Evolutionary conservation across 352 stramenopile genomes (phyloP), one percentile per base, ranked within the genome.

Genomic region (Phytophthora colocasiae): DNA sequence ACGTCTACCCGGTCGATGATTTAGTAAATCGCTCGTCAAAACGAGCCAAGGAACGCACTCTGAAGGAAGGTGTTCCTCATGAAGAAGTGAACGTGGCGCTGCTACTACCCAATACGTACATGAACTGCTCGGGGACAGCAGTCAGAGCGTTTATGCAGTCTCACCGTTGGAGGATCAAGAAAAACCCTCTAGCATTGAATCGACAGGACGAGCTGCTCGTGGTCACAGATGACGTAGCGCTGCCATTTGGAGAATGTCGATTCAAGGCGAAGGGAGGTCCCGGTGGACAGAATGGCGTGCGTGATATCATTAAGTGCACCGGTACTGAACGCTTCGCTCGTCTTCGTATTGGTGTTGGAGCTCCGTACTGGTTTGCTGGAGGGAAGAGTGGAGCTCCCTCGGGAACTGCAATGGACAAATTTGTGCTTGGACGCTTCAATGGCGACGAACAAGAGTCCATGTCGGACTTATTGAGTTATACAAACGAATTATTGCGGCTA

Each of bases 131-230:
- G 8, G 88, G 88, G 15, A 83, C 78, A 31, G 81, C 86, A 0
- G 88, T 96, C 19, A 74, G 85, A 44, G 81, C 80, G 11, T 95
- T 94, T 48, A 92, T 96, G 83, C 78, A 92, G 57, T 71, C 71
- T 17, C 85, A 96, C 46, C 83, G 77, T 19, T 96, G 87, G 83
- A 81, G 86, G 22, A 74, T 96, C 19, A 96, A 96, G 75, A 90
- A 89, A 67, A 96, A 95, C 39, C 67, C 86, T 45, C 74, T 95
- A 44, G 61, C 83, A 8, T 61, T 95, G 32, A 94, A 92, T 60
- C 84, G 84, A 46, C 85, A 95, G 52, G 88, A 96, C 53, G 88
- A 96, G 55, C 69, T 96, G 62, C 82, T 96, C 15, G 88, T 96
- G 27, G 54, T 95, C 26, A 85, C 81, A 3, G 89, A 96, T 58